Evolutionary conservation across 176 grass and related monocot genomes (phyloP), one percentile per base, ranked within the genome.

Genomic region (Guadua angustifolia): DNA sequence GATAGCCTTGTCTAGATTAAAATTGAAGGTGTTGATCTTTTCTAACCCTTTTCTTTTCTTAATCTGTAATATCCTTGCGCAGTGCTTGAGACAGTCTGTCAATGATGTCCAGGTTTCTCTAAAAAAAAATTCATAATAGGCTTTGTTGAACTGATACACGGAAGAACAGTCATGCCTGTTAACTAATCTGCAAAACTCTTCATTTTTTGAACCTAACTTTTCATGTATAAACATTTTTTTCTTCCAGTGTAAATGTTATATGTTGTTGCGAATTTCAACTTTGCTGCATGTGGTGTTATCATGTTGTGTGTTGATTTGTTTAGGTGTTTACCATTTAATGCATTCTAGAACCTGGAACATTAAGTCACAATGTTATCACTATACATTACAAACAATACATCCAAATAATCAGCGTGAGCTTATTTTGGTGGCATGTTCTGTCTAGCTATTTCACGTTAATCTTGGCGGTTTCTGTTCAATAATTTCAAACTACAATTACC

Each of bases 131-230:
- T 40, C 42, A 5, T 49, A 3, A 29, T 79, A 19, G 26, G 5
- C 13, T 79, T 78, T 5, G 25, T 5, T 74, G 43, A 42, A 39
- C 60, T 6, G 19, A 53, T 63, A 63, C 6, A 15, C 24, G 52
- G 24, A 35, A 52, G 18, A 39, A 33, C 35, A 67, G 1, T 16
- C 29, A 52, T 80, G 62, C 10, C 45, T 11, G 50, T 63, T 3
- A 62, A 59, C 19, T 58, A 44, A 60, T 77, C 13, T 17, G 6
- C 74, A 49, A 35, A 22, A 78, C 58, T 32, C 51, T 65, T 26
- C 26, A 83, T 83, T 75, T 83, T 17, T 83, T 3, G 35, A 36
- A 36, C 35, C 35, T 36, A 36, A 36, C 35, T 36, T 36, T 36
- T 36, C 35, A 36, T 36, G 35, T 36, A 36, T 36, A 36, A 36